Conservation (phyloP, 768 basidiomycete genomes). For the Lentinula edodes region DNA sequence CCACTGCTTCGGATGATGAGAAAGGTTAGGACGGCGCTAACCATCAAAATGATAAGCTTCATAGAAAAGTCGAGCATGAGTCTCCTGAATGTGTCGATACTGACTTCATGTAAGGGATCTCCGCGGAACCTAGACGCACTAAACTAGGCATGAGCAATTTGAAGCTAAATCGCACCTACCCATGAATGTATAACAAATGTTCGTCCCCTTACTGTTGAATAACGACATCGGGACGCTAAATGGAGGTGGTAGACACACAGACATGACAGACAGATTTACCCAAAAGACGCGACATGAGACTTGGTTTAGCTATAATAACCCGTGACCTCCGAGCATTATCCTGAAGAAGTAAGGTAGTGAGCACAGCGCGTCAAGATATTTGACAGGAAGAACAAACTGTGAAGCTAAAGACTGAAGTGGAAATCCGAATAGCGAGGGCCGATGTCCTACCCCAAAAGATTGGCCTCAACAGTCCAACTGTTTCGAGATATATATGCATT, state of each 20-base stretch:
- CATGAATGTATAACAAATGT: neutral
- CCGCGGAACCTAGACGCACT: conserved; percentile 4
- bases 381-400: neutral
- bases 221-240: neutral
- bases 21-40: neutral
- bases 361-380: neutral
- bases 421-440: neutral
- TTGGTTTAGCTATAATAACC: neutral
- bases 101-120: conserved; percentile 3
- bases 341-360: neutral
- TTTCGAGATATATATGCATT: neutral
- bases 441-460: too few relatives aligned
- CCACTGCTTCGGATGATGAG: conserved; percentile 5
- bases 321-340: neutral
- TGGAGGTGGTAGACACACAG: neutral
- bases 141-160: neutral
- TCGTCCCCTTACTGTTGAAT: neutral
- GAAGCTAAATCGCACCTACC: neutral
- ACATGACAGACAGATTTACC: neutral
- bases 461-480: too few relatives aligned
- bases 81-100: conserved; percentile 1
- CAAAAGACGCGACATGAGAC: neutral
- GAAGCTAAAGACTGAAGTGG: neutral
- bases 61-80: neutral
- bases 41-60: conserved; percentile 7